These are phyloP conservation scores for Backusella tuberculispora DNA, from an alignment of 192 early-diverging fungal species.

Conservation along the genomic window DNA sequence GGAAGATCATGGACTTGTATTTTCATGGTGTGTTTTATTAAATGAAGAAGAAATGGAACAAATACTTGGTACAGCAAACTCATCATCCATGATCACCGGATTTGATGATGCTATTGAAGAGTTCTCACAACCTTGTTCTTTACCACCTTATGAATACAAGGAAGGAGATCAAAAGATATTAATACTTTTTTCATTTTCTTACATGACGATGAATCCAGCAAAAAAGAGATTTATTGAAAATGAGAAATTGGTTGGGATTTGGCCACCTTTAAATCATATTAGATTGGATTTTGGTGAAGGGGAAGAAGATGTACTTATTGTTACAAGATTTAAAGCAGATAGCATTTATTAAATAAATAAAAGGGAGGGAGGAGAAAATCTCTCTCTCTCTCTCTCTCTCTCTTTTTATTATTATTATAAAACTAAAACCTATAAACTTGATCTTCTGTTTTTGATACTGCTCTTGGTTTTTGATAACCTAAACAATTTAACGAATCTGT, in stretches of 20 bases:
- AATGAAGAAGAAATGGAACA: neutral
- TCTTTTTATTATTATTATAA: neutral
- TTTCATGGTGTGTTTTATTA: neutral
- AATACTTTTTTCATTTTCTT: slow-evolving; percentile 1
- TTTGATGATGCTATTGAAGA: slow-evolving; percentile 7
- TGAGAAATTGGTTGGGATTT: slow-evolving; percentile 2
- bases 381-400: no score
- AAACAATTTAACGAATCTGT: slow-evolving; percentile 38
- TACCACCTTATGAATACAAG: slow-evolving; percentile 6
- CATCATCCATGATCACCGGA: neutral
- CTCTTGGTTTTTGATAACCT: slow-evolving; percentile 31
- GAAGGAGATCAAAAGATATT: neutral
- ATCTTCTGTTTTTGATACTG: slow-evolving; percentile 33
- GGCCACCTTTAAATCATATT: neutral
- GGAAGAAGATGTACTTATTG: slow-evolving; percentile 8
- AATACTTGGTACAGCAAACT: neutral
- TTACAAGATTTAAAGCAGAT: slow-evolving; percentile 13
- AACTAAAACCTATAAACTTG: slow-evolving; percentile 32
- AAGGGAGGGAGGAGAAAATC: neutral
- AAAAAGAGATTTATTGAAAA: slow-evolving; percentile 1
- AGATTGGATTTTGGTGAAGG: neutral
- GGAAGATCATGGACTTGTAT: neutral
- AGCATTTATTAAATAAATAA: neutral
- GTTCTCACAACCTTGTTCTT: neutral
- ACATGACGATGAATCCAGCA: neutral